These are phyloP conservation scores for Acanthamoeba castellanii DNA, from an alignment of 208 protist genomes.

Conservation along the genomic window DNA sequence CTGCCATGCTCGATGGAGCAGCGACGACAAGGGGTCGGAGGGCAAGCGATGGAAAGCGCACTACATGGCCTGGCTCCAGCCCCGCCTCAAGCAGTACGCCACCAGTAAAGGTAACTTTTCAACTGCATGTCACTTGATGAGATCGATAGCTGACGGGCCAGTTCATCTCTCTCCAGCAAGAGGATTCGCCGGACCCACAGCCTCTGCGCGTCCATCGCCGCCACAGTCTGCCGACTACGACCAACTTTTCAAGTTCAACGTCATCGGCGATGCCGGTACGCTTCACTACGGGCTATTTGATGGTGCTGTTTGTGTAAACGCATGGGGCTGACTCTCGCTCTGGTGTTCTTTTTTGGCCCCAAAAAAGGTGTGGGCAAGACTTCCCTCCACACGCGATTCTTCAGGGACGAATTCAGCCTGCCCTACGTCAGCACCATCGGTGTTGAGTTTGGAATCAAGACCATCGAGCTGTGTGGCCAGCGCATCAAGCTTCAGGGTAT, in stretches of 20 bases:
- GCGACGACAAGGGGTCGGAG: neutral
- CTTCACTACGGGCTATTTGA: neutral
- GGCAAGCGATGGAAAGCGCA: neutral
- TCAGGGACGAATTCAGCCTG: neutral
- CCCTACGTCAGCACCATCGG: slow-evolving; percentile 96
- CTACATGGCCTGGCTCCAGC: slow-evolving; percentile 3
- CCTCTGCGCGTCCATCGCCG: neutral
- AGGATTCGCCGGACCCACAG: neutral
- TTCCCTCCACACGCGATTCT: neutral
- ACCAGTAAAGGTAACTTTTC: neutral
- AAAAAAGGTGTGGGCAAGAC: neutral
- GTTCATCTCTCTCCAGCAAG: too few relatives aligned
- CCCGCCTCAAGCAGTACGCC: neutral
- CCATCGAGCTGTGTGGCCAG: slow-evolving; percentile 87
- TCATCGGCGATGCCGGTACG: neutral
- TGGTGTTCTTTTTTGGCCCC: neutral
- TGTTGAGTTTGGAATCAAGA: slow-evolving; percentile 96
- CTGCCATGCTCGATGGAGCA: neutral
- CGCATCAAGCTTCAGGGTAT: slow-evolving; percentile 96
- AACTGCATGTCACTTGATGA: neutral
- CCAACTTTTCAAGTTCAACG: slow-evolving; percentile 63
- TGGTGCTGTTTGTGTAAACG: neutral
- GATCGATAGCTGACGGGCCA: neutral
- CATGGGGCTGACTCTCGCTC: neutral
- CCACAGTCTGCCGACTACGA: neutral